These are phyloP conservation scores for Fomitopsis betulina DNA, from an alignment of 1,284 basidiomycete genomes.

Conservation along the genomic window DNA sequence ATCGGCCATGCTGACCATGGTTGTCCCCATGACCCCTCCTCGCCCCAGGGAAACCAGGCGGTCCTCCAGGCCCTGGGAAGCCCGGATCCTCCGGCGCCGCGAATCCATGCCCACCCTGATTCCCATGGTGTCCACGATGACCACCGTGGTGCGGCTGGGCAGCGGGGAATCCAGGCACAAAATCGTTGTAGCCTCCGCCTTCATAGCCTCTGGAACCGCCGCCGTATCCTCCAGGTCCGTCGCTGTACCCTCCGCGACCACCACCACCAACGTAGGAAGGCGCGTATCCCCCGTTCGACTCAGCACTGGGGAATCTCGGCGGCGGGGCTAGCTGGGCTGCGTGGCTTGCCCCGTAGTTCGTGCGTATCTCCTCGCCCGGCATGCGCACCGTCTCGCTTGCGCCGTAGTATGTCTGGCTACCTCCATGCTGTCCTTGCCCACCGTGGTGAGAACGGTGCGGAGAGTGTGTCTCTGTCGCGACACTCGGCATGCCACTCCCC, in stretches of 20 bases:
- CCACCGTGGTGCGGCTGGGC: background rate
- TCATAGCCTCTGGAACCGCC: background rate
- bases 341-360: conserved; percentile 14
- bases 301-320: background rate
- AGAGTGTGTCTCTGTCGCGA: background rate
- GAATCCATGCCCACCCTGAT: background rate
- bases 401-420: conserved; percentile 8
- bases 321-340: conserved; percentile 12
- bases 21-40: background rate
- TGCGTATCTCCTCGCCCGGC: conserved; percentile 5
- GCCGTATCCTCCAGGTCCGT: background rate
- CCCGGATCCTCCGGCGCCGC: background rate
- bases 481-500: background rate
- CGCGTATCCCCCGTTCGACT: conserved; percentile 4
- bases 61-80: background rate
- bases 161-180: background rate
- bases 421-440: conserved; percentile 6
- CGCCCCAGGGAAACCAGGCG: background rate
- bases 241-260: background rate
- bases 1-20: background rate
- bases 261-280: conserved; percentile 8
- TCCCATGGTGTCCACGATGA: background rate
- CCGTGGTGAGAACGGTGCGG: conserved; percentile 3
- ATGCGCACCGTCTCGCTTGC: conserved; percentile 7
- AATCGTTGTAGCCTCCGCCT: background rate